phyloP scores from a whole-genome alignment of 2,329 filamentous ascomycete species.

The Clathrospora elynae region DNA sequence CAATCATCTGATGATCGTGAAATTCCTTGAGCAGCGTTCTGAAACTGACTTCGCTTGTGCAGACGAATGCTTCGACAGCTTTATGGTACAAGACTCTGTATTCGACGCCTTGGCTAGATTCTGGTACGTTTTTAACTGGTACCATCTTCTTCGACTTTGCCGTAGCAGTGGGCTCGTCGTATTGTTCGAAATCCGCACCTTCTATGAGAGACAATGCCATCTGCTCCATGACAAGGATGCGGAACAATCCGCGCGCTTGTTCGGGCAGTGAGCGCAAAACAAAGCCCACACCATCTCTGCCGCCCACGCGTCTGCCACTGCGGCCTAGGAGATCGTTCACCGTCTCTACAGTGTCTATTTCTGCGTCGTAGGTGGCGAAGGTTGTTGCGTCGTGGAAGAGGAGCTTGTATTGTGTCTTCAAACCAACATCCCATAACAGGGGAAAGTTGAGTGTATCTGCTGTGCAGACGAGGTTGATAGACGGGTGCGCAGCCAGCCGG shows the following conservation, averaged over 20 bases:
- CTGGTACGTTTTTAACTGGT: slow-evolving; percentile 34
- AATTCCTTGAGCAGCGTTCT: slow-evolving; percentile 94
- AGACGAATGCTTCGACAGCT: slow-evolving; percentile 95
- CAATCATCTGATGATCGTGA: slow-evolving; percentile 97
- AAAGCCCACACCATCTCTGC: slow-evolving; percentile 88
- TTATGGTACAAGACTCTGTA: slow-evolving; percentile 93
- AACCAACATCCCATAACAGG: slow-evolving; percentile 84
- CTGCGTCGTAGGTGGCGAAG: slow-evolving; percentile 73
- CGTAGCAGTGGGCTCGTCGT: slow-evolving; percentile 25
- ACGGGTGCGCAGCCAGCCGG: slow-evolving; percentile 73
- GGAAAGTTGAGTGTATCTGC: slow-evolving; percentile 87
- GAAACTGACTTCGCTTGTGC: slow-evolving; percentile 94
- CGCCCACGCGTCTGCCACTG: slow-evolving; percentile 77
- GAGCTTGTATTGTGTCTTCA: slow-evolving; percentile 83
- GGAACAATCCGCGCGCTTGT: slow-evolving; percentile 87
- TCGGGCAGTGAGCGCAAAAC: slow-evolving; percentile 89
- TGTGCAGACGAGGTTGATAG: slow-evolving; percentile 75
- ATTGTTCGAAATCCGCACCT: slow-evolving; percentile 32
- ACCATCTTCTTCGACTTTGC: slow-evolving; percentile 33
- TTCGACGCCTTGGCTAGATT: slow-evolving; percentile 70
- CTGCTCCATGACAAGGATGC: slow-evolving; percentile 82
- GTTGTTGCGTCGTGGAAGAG: slow-evolving; percentile 95
- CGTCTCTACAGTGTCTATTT: slow-evolving; percentile 85
- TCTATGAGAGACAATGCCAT: slow-evolving; percentile 68
- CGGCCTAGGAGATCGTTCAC: slow-evolving; percentile 86